Percentiles rank a stretch among this genome's conserved stretches.
Evolutionary conservation across 176 grass and related monocot genomes (phyloP).

Genomic region (Bromus sterilis): DNA sequence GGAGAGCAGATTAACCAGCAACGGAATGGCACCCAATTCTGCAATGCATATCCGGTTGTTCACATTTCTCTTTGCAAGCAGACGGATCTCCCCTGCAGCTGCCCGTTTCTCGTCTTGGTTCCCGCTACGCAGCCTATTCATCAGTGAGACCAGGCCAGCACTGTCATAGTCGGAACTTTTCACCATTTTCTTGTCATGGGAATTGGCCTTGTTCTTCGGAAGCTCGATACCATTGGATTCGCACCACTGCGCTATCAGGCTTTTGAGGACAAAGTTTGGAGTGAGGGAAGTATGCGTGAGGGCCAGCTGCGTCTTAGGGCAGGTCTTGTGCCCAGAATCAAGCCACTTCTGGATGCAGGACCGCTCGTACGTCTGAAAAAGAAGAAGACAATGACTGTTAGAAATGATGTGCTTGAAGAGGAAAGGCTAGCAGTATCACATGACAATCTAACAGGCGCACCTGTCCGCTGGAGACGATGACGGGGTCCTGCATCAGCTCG

Average conservation of each 20-base stretch:
- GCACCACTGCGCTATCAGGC: constrained; percentile 92
- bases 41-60: constrained; percentile 91
- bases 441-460: constrained; percentile 7
- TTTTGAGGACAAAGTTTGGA: constrained; percentile 91
- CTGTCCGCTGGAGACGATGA: constrained; percentile 88
- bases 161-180: constrained; percentile 62
- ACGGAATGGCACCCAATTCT: constrained; percentile 76
- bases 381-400: not conserved
- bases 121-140: constrained; percentile 52
- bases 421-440: not conserved
- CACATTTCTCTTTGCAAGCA: constrained; percentile 91
- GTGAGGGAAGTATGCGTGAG: constrained; percentile 65
- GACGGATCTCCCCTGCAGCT: constrained; percentile 87
- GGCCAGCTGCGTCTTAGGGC: constrained; percentile 77
- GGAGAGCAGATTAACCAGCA: constrained; percentile 73
- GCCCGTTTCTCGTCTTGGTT: constrained; percentile 74
- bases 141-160: constrained; percentile 53
- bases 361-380: constrained; percentile 79
- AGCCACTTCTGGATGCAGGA: constrained; percentile 96
- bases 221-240: constrained; percentile 89
- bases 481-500: constrained; percentile 90
- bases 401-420: not conserved
- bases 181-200: constrained; percentile 39
- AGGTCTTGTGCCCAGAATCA: constrained; percentile 88
- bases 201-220: constrained; percentile 45